phyloP scores from a whole-genome alignment of 2,329 filamentous ascomycete species.

The Penicillium sp. region DNA sequence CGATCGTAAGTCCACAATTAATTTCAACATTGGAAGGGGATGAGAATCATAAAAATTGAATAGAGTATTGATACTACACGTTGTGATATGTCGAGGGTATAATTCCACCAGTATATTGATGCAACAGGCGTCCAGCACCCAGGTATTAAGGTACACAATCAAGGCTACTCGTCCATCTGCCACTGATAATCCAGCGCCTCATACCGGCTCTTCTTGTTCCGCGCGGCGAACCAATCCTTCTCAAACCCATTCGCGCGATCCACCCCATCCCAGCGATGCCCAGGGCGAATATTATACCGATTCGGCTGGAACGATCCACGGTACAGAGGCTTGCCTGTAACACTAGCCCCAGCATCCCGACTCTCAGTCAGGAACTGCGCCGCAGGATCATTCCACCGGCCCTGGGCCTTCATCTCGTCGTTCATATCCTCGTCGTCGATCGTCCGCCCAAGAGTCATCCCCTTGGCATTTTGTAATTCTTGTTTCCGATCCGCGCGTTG shows the following conservation, averaged over 20 bases:
- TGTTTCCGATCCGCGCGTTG: constrained; percentile 66
- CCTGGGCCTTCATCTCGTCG: constrained; percentile 70
- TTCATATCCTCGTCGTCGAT: constrained; percentile 90
- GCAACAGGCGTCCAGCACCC: constrained; percentile 16
- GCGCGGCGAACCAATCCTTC: constrained; percentile 83
- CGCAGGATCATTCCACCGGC: constrained; percentile 94
- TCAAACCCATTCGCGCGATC: constrained; percentile 94
- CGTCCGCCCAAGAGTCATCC: constrained; percentile 75
- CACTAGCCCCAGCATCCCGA: constrained; percentile 46
- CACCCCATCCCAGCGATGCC: constrained; percentile 95
- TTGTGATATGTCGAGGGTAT: too few species aligned
- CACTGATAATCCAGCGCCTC: constrained; percentile 85
- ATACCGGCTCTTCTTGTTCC: constrained; percentile 74
- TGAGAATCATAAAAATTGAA: too few species aligned
- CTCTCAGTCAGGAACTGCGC: constrained; percentile 69
- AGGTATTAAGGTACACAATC: neutral
- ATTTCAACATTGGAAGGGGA: too few species aligned
- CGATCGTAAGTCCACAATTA: too few species aligned
- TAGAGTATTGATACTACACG: too few species aligned
- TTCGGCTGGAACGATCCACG: constrained; percentile 81
- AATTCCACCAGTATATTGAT: neutral
- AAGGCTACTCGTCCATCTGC: constrained; percentile 84
- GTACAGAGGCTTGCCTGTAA: constrained; percentile 68
- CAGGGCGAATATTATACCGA: constrained; percentile 88
- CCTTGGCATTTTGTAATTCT: constrained; percentile 75